Evolutionary conservation across 1,284 basidiomycete species (phyloP), one percentile per base, ranked within the genome.

Genomic region (Baeospora myosura): DNA sequence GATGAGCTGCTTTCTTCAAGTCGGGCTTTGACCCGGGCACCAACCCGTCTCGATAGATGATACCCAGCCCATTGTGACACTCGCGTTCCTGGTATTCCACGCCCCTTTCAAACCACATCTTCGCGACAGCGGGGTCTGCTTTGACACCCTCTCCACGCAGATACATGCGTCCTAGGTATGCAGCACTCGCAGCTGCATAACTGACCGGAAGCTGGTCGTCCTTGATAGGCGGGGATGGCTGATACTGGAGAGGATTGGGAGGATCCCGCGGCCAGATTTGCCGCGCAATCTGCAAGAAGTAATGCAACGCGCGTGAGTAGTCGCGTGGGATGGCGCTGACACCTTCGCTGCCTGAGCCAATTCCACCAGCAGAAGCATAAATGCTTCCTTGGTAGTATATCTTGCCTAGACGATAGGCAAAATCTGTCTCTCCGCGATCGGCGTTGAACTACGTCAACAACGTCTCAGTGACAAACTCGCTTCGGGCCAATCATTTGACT

Each of bases 301-400:
- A 95, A 49, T 77, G 72, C 18, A 75, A 71, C 3, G 94, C 91
- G 34, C 77, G 71, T 21, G 65, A 65, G 58, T 78, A 94, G 58
- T 89, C 86, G 32, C 81, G 76, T 1, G 78, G 74, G 16, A 93
- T 73, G 20, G 80, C 78, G 7, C 88, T 90, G 29, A 92, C 87
- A 14, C 87, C 88, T 62, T 94, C 90, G 21, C 87, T 88, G n/a
- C 58, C 91, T 1, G 89, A 88, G 0, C 76, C 76, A 24, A 88
- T 78, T 3, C 90, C 90, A 6, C 86, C 85, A 5, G 69, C 61
- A 5, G 74, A 65, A 3, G 73, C 69, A 55, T 93, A 93, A 24
- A 94, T 82, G 40, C 83, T 90, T 7, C 93, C 93, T 56, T 91
- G 86, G 57, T 97, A 97, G 65, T 85, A 94, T n/a, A 95, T 85